Conservation (phyloP, 2,329 filamentous ascomycete genomes). For the Dactylellina cionopaga region DNA sequence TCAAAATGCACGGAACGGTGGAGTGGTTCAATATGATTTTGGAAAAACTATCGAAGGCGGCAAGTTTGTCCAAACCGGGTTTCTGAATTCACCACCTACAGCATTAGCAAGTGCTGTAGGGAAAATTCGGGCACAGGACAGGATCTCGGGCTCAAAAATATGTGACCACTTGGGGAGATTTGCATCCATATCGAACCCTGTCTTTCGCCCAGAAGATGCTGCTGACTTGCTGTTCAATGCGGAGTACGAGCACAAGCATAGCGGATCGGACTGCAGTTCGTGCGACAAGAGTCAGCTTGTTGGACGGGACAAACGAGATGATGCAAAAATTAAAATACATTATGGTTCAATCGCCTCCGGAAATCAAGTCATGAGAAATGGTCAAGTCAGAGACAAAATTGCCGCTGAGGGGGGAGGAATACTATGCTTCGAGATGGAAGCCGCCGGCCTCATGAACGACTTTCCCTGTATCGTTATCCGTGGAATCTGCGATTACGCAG, state of each 20-base stretch:
- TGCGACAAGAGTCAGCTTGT: background rate
- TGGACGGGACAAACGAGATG: background rate
- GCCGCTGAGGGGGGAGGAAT: background rate
- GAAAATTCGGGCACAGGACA: no score
- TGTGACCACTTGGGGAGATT: background rate
- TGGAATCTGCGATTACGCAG: constrained; percentile 61
- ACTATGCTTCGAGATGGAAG: constrained; percentile 13
- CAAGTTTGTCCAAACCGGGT: background rate
- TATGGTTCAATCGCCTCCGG: constrained; percentile 7
- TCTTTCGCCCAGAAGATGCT: background rate
- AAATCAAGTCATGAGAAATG: background rate
- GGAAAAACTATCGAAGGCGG: background rate
- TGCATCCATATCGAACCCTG: background rate
- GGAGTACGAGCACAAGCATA: background rate
- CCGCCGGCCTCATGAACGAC: no score
- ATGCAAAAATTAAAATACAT: no score
- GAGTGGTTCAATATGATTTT: background rate
- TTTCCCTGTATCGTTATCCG: no score
- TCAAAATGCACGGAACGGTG: background rate
- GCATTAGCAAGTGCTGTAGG: background rate
- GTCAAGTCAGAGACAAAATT: background rate
- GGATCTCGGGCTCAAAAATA: background rate
- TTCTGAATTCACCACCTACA: background rate
- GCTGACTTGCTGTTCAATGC: background rate
- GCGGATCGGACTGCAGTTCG: background rate